Conservation (phyloP, 1,284 basidiomycete species). For the Sporisorium reilianum region DNA sequence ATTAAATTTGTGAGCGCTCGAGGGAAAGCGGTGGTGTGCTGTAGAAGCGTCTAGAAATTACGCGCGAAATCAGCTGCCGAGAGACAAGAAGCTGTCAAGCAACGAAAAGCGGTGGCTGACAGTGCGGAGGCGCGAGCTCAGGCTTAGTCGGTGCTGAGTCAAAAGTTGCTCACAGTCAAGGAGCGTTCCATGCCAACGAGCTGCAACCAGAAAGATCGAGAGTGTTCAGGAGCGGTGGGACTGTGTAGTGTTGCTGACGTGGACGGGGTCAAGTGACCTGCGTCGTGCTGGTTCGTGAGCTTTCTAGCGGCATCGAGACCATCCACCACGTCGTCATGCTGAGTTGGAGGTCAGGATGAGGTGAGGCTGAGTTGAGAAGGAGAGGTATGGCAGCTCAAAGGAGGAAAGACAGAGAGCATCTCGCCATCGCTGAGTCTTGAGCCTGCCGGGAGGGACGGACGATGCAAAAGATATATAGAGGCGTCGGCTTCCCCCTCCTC, state of each 20-base stretch:
- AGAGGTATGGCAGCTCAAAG: background rate
- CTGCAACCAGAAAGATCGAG: slow-evolving; percentile 14
- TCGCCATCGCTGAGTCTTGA: background rate
- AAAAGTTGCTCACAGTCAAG: background rate
- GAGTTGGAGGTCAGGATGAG: background rate
- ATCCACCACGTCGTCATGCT: too few species aligned
- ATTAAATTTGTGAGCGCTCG: background rate
- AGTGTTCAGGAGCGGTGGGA: slow-evolving; percentile 10
- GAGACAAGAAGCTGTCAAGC: slow-evolving; percentile 20
- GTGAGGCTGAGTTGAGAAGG: slow-evolving; percentile 7
- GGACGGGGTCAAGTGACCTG: background rate
- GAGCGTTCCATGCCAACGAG: background rate
- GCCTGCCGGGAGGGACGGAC: background rate
- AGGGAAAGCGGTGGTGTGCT: background rate
- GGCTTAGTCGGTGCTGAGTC: background rate
- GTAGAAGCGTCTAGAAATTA: slow-evolving; percentile 35
- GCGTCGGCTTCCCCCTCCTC: background rate
- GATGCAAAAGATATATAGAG: slow-evolving; percentile 7
- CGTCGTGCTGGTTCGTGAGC: background rate
- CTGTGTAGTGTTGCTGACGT: slow-evolving; percentile 3
- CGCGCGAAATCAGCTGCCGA: slow-evolving; percentile 14
- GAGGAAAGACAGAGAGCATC: background rate
- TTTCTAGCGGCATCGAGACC: background rate
- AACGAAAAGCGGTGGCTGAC: background rate
- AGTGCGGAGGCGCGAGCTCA: background rate